Evolutionary conservation across 495 filamentous ascomycete genomes (phyloP), one percentile per base, ranked within the genome.

Genomic region (Glonium stellatum): DNA sequence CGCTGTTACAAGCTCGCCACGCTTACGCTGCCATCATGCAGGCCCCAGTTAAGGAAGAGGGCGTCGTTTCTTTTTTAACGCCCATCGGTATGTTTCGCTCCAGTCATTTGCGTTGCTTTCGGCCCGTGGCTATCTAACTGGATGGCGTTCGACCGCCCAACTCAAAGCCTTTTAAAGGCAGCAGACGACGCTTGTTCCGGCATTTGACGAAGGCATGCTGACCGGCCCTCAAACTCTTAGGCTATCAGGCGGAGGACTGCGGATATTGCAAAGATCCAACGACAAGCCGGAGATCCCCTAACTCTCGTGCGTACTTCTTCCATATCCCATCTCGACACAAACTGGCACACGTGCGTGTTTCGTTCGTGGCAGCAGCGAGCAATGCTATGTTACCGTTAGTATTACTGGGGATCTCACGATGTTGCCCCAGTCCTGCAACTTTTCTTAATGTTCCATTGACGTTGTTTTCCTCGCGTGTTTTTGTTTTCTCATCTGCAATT

Each of bases 201-300:
- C 55, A 35, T 54, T 59, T 47, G 48, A 60, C 61, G 13, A 56
- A 23, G 48, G 48, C 48, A 51, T 61, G 58, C 63, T 65, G 58
- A 65, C 58, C 53, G 36, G 31, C n/a, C 15, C 27, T 53, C 36
- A 50, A 5, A 37, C 57, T 51, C 27, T 25, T 58, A 74, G 72
- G 73, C 54, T 76, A 74, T 55, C 61, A 67, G 41, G 62, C 62
- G 25, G 70, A 67, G 42, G 68, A 67, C 39, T 76, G 73, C 54
- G 73, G 73, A 34, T 76, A 76, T 63, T 76, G 73, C 66, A 73
- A 74, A 58, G 64, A 67, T 22, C 55, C 62, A 56, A 25, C 60
- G 13, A 64, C 65, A 61, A 71, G 72, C 70, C 62, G 68, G 61
- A 66, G 73, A 64, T 73, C 67, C 58, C 66, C 67, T 52, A 58